Evolutionary conservation across 768 basidiomycete species (phyloP), one percentile per base, ranked within the genome.

Genomic region (Macrolepiota albuminosa): DNA sequence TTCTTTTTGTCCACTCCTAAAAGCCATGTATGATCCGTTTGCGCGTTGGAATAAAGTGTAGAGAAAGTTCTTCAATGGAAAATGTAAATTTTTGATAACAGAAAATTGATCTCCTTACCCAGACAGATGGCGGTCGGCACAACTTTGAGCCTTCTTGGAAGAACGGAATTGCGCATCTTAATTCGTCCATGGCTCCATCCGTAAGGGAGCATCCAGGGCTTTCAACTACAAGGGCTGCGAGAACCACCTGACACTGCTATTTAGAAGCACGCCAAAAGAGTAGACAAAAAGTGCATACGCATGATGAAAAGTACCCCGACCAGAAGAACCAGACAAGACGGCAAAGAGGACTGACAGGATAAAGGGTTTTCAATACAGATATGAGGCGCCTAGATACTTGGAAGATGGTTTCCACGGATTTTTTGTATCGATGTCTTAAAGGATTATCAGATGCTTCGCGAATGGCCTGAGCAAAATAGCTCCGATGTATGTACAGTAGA

Each of bases 291-390:
- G 10, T 40, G 21, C n/a, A 18, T 64, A 83, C 82, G 57, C 80
- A 80, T 18, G 82, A 72, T 3, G 80, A 78, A 60, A 80, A 82
- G 48, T 79, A 66, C 1, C 72, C 71, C 0, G 80, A 78, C 82
- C 83, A 84, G 67, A 82, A 82, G 63, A 75, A 81, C 80, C 82
- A 83, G 9, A 71, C 67, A 42, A 69, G 64, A 29, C 73, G 66
- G 7, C 73, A 67, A 3, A 71, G 63, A 11, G 75, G 75, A 64
- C 79, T 75, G 26, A 72, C 66, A 7, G 57, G 57, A 54, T 75
- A 78, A 34, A 83, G 58, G 13, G 70, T 70, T 51, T 68, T 67
- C 52, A 82, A 66, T 52, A 74, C 72, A 11, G 73, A 69, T 47
- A 81, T 75, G n/a, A 81, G 61, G 39, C 74, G 65, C 50, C 74